A percentile compares a stretch with the other conserved stretches of the same genome.
phyloP scores from a whole-genome alignment of 129 eudicot genomes.

The Arctium minus region DNA sequence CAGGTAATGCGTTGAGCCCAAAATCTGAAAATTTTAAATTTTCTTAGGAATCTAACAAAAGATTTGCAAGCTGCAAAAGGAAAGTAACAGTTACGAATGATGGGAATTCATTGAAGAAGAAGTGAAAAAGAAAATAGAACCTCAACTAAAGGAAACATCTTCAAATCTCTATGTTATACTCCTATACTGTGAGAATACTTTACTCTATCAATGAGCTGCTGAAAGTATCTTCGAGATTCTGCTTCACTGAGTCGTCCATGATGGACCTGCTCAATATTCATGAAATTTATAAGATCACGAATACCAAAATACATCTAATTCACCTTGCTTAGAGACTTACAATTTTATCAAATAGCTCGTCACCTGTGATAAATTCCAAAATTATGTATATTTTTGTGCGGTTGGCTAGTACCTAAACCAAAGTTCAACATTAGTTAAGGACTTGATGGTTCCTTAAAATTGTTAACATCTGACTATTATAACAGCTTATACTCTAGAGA shows the following conservation, averaged over 20 bases:
- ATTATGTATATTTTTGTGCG: conserved; percentile 95
- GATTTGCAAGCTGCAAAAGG: conserved; percentile 88
- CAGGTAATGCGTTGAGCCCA: conserved; percentile 96
- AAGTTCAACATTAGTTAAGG: not conserved
- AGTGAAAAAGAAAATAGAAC: not conserved
- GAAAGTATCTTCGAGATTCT: conserved; percentile 82
- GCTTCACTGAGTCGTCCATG: conserved; percentile 94
- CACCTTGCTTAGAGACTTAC: conserved; percentile 46
- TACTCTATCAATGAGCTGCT: conserved; percentile 96
- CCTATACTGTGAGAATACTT: conserved; percentile 95
- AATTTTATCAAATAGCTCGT: conserved; percentile 95
- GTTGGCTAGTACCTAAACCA: conserved; percentile 82
- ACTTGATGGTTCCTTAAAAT: conserved; percentile 17
- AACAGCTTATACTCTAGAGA: conserved; percentile 12
- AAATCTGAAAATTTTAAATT: conserved; percentile 92
- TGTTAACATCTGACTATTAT: not conserved
- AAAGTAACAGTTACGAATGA: conserved; percentile 10
- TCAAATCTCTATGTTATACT: conserved; percentile 90
- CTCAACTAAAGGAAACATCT: conserved; percentile 43
- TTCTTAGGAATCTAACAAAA: conserved; percentile 88
- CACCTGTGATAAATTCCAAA: conserved; percentile 95
- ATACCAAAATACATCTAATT: not conserved
- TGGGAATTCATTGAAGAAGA: conserved; percentile 13
- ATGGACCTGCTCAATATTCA: conserved; percentile 49
- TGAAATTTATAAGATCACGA: not conserved